Base-by-base conservation (phyloP, 345 rosid genomes). In the Pistacia vera region DNA sequence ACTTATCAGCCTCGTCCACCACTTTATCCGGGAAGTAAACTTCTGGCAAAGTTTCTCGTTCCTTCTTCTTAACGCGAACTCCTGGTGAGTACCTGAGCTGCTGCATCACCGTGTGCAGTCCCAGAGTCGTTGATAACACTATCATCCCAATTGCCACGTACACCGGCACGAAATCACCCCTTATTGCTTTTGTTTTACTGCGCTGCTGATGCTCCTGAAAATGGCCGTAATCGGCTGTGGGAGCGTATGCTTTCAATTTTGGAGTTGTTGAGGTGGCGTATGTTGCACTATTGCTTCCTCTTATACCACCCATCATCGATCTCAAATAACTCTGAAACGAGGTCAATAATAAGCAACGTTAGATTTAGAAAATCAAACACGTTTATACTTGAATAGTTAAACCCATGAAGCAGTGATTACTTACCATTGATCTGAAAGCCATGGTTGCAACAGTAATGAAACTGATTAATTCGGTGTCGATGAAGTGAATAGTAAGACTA, bases 41-140 rank as follows among this genome's bases (percentile, higher is more conserved):
- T 79, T 96, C 99, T 0, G 92, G 91, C 7, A 93, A n/a, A 0
- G 75, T 92, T 90, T 87, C 97, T 54, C 98, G 82, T 7, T 13
- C 71, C 89, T 88, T 89, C 93, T 90, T 96, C 79, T 60, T 88
- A 63, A 88, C 86, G 2, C 88, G 83, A 58, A 96, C 99, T 1
- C 71, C 22, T 1, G 97, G 98, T 5, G 90, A 81, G 79, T 88
- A 64, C 70, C 62, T 16, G 57, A 96, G 83, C 55, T 96, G 92
- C 48, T 77, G 97, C 83, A 68, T 83, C 36, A 82, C 89, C 10
- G 98, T 92, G 86, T 75, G 72, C 0, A 85, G 56, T 20, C 93
- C 99, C 10, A 96, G 81, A 0, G 81, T 25, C 17, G 77, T 70
- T 0, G 97, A 85, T 76, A 87, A 3, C 9, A 73, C 28, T 44